Base-by-base conservation (phyloP, 176 grass and related monocot genomes). In the Panicum miliaceum region DNA sequence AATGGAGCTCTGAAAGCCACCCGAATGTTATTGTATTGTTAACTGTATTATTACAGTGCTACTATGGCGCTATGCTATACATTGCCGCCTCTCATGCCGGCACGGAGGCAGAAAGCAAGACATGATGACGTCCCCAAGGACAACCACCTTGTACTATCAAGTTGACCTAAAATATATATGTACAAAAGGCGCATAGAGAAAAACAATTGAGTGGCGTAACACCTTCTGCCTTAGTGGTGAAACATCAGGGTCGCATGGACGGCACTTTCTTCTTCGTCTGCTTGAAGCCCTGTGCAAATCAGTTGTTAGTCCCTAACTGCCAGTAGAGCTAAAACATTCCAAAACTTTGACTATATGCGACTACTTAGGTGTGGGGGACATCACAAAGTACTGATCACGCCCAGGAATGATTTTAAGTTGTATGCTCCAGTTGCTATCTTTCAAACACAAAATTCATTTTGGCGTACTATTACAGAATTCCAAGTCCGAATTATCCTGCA, bases 231-330 rank as follows among this genome's bases (percentile, higher is more conserved):
- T 42, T 40, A 19, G 8, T 36, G 2, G 19, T 65, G 8, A 50
- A 59, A 13, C 67, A 76, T 81, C 42, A 60, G 58, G 34, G 51
- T 43, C 32, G 60, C 6, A 41, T 58, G 64, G 51, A 81, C 15
- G 82, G 70, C 84, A 81, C 13, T 52, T 85, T 81, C 59, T 8
- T 60, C 22, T 79, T 75, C 14, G 59, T 85, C 36, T 68, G 71
- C 82, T 82, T 86, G 57, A 90, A 90, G 47, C 72, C 72, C 88
- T 90, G 2, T 25, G n/a, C n/a, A n/a, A 22, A 72, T 2, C 71
- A 40, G 8, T 37, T 57, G 37, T 90, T 48, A 90, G 60, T 73
- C 27, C 20, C 54, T 52, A 35, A 86, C 48, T 82, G 37, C 20
- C 64, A 61, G 19, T 61, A 13, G 29, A 18, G 7, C 46, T 8